Evolutionary conservation across 805 yeast species (phyloP), one percentile per base, ranked within the genome.

Genomic region (Wickerhamomyces mucosus): DNA sequence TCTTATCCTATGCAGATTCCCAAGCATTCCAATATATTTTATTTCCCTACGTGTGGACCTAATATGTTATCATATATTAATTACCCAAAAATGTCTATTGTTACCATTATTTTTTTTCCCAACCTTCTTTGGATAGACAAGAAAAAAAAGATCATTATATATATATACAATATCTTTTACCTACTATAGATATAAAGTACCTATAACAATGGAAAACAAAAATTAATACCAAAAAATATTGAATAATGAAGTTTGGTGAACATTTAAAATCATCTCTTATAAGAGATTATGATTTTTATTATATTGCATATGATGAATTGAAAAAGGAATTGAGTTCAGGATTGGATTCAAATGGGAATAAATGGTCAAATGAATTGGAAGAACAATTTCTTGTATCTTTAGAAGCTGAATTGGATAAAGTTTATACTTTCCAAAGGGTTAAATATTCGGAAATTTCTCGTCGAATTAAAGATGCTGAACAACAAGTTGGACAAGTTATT

Each of bases 161-260:
- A n/a, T n/a, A n/a, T n/a, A n/a, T n/a, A n/a, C n/a, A n/a, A n/a
- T n/a, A n/a, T n/a, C n/a, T n/a, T n/a, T n/a, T n/a, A n/a, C n/a
- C n/a, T n/a, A n/a, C n/a, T n/a, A n/a, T n/a, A n/a, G n/a, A n/a
- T n/a, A n/a, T n/a, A n/a, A n/a, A n/a, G n/a, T n/a, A n/a, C n/a
- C n/a, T n/a, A n/a, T n/a, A n/a, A n/a, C n/a, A n/a, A n/a, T n/a
- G n/a, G n/a, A n/a, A n/a, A n/a, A n/a, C n/a, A n/a, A n/a, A n/a
- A n/a, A n/a, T n/a, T n/a, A n/a, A n/a, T n/a, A n/a, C n/a, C n/a
- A n/a, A n/a, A n/a, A n/a, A n/a, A n/a, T n/a, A n/a, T n/a, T n/a
- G n/a, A 17, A 34, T 9, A 18, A 92, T 92, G 96, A 89, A 88
- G 69, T 92, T 92, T 50, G 98, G 98, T 20, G 95, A 88, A 56